Base-by-base conservation (phyloP, 345 rosid species). In the Jatropha curcas region DNA sequence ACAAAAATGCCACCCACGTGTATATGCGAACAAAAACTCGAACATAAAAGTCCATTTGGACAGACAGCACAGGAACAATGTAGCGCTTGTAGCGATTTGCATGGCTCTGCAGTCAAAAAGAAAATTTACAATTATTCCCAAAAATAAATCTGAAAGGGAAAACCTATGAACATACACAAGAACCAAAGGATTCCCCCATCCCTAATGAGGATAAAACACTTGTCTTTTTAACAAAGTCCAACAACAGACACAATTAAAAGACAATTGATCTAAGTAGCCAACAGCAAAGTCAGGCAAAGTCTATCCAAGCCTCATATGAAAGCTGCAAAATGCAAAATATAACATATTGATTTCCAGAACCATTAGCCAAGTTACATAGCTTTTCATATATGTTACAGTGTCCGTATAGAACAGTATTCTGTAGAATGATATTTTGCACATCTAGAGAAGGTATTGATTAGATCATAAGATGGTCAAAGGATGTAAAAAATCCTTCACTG, bases 61-160 rank as follows among this genome's bases (percentile, higher is more conserved):
- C 99, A 45, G 98, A 91, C 20, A 96, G 82, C 68, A 96, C 92
- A 46, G 99, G 99, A 79, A 91, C 95, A 77, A 96, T 93, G 74
- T 93, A 96, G 30, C 99, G 95, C 72, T 89, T 96, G 86, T 96
- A 93, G 50, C 99, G 93, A 82, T 96, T 96, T 33, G 99, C 99
- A 85, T 96, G 99, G 83, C 99, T 88, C 98, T 96, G 92, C 79
- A 63, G 46, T 68, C 22, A 74, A 68, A 70, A 78, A 68, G 39
- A 50, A 60, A 28, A 39, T 39, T 6, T 62, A 52, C 25, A 62
- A 73, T 55, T 45, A 61, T 65, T 27, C 17, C 6, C n/a, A n/a
- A n/a, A n/a, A n/a, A n/a, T n/a, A n/a, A n/a, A n/a, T n/a, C n/a
- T n/a, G n/a, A n/a, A n/a, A n/a, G n/a, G n/a, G n/a, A n/a, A n/a